Base-by-base conservation (phyloP, 2,329 filamentous ascomycete species). In the Alternaria hordeiaustralica region DNA sequence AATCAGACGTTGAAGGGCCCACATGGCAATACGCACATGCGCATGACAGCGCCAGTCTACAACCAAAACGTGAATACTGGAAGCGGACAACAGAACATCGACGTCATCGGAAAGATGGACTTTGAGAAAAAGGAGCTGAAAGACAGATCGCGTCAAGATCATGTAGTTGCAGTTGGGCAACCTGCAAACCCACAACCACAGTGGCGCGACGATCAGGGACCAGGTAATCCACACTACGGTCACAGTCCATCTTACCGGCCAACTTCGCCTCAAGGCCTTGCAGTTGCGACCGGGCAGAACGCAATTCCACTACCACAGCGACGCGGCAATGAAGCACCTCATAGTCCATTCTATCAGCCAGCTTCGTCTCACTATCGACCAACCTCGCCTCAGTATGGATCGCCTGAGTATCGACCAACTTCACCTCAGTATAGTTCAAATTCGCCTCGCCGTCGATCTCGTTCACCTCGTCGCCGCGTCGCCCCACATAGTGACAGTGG, bases 131-230 rank as follows among this genome's bases (percentile, higher is more conserved):
- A 50, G 13, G 11, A 12, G 0, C 20, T 3, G 1, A 18, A 21
- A 50, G 47, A 50, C 1, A 11, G n/a, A 8, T 3, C n/a, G 12
- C 11, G 10, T 30, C 47, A 50, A 50, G 26, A 2, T 6, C n/a
- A 0, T 20, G 7, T 3, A 18, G 23, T 7, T 0, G 5, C 23
- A 49, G 23, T 49, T 1, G 12, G 0, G 25, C 46, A 28, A 0
- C 1, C 25, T 28, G 12, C 28, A 12, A 18, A 30, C 8, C 15
- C n/a, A 5, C 25, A 26, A 8, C 10, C 25, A 50, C 25, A 50
- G 18, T 1, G 9, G n/a, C 25, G 25, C 25, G 1, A 50, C 2
- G 23, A 49, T 28, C 23, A 18, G 46, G 10, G 46, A 18, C 3
- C 26, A 26, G 25, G 26, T 23, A 2, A 5, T 3, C 46, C 15